Evolutionary conservation across 108 stramenopile genomes (phyloP).

Genomic region (Nannochloropsis gaditana): DNA sequence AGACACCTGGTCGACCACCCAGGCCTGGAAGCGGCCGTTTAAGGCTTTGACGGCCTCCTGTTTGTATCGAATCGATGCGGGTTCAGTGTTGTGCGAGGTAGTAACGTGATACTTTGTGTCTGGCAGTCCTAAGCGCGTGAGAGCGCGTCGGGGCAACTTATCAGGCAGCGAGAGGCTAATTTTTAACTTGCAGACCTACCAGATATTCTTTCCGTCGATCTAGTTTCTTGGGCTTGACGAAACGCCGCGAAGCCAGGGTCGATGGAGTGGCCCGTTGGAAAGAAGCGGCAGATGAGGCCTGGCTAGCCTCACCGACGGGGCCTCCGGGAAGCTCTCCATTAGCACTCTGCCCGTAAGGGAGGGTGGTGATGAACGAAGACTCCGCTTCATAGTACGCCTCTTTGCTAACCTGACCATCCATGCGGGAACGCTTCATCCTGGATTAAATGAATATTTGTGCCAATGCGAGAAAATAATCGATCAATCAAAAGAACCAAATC

Average conservation of each 20-base stretch:
- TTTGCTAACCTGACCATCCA: not conserved
- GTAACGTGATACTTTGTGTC: too few species aligned
- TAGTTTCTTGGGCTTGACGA: conserved; percentile 6
- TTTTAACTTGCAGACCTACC: not conserved
- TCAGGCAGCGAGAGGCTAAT: too few species aligned
- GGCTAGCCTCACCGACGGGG: not conserved
- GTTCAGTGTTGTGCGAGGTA: too few species aligned
- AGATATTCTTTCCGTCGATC: conserved; percentile 1
- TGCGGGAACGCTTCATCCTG: not conserved
- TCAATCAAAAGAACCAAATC: too few species aligned
- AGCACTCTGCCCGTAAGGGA: not conserved
- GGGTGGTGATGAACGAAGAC: not conserved
- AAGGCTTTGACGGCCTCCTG: conserved; percentile 17
- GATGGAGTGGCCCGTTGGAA: not conserved
- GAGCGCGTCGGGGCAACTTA: too few species aligned
- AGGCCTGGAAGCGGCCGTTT: not conserved
- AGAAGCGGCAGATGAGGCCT: not conserved
- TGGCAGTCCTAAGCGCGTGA: too few species aligned
- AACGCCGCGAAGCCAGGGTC: conserved; percentile 1
- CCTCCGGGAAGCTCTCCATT: not conserved
- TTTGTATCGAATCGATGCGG: not conserved
- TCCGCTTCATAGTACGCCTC: not conserved
- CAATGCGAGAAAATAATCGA: too few species aligned
- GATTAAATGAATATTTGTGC: too few species aligned
- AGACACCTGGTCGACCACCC: not conserved